Evolutionary conservation across 2,329 filamentous ascomycete genomes (phyloP), one percentile per base, ranked within the genome.

Genomic region (Apiospora kogelbergensis): DNA sequence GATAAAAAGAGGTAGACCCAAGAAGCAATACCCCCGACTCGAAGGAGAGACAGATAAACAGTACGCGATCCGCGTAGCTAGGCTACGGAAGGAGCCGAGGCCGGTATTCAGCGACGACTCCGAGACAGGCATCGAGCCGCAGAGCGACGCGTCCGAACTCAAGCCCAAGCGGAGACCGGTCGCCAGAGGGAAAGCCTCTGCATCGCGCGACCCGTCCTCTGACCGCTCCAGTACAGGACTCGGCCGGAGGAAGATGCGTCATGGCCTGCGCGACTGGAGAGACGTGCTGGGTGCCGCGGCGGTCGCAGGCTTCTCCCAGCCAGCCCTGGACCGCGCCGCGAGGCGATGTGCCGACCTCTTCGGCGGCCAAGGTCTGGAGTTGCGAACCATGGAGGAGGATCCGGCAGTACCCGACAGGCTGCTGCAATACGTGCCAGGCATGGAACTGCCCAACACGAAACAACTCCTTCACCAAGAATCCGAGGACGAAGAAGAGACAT

Each of bases 251-350:
- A 67, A 60, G 70, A 53, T 66, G 68, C 73, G 70, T 67, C 74
- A 76, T 44, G 76, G 76, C 37, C 17, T 89, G 15, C 87, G 92
- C 26, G 92, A 97, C 80, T 98, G 95, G 95, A 92, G 90, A 73
- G 93, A 97, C 73, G 87, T 98, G 1, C 81, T 98, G 37, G 93
- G 93, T 0, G 85, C 94, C 0, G 95, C 95, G 2, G 87, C 93
- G 0, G 81, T 97, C 65, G 88, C 88, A 1, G 93, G 92, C 0
- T 95, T 94, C 80, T 83, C 91, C 1, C 79, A 84, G 0, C 79
- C 82, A 0, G 91, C 90, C 0, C 80, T 98, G 15, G 86, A 89
- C 67, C 88, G 93, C 40, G 88, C 94, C 0, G 87, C 91, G 1
- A 85, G 90, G 75, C 87, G 95, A 65, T 98, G 95, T 75, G 88